These are phyloP conservation scores for Dictyostelium discoideum DNA, from an alignment of 78 protist genomes.

Conservation along the genomic window DNA sequence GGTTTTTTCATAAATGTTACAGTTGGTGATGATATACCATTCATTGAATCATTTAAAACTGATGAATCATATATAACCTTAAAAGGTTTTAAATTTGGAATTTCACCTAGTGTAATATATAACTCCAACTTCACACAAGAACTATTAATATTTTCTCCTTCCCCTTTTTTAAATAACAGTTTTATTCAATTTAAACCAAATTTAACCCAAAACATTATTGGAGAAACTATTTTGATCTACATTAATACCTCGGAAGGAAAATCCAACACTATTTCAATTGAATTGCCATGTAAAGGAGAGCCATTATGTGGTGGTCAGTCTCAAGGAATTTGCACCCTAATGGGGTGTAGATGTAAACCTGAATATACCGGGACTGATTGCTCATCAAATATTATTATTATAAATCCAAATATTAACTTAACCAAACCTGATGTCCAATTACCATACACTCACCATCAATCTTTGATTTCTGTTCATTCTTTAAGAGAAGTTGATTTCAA, in stretches of 20 bases:
- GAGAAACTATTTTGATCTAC: not conserved
- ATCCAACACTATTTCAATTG: not conserved
- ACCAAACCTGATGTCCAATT: not conserved
- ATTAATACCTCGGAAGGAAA: not conserved
- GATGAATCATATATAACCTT: not conserved
- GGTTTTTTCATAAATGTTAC: not conserved
- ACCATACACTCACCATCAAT: not conserved
- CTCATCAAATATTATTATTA: not conserved
- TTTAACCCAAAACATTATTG: no score
- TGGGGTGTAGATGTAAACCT: not conserved
- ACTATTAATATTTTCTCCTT: not conserved
- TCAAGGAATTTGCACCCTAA: not conserved
- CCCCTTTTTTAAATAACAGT: not conserved
- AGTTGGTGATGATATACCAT: not conserved
- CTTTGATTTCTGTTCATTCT: not conserved
- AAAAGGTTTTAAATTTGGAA: not conserved
- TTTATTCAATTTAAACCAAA: not conserved
- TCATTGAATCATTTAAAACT: not conserved
- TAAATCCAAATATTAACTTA: not conserved
- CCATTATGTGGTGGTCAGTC: not conserved
- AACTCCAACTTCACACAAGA: no score
- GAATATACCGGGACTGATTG: not conserved
- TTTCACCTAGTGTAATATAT: not conserved
- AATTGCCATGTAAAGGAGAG: not conserved
- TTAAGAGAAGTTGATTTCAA: no score